phyloP scores from a whole-genome alignment of 192 early-diverging fungal species.

The Coemansia sp. region DNA sequence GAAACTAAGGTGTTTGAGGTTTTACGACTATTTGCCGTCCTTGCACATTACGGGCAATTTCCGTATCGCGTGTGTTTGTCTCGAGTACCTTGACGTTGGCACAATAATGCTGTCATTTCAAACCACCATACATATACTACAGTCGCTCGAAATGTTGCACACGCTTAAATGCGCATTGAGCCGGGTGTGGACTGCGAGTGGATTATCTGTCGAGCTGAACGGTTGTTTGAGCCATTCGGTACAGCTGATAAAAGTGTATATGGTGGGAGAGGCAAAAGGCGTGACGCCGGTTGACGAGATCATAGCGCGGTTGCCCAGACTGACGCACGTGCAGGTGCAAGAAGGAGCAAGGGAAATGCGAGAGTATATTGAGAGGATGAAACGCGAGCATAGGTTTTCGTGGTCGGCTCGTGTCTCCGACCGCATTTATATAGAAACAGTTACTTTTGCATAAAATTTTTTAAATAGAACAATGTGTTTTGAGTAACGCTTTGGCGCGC shows the following conservation, averaged over 20 bases:
- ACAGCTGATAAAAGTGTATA: slow-evolving; percentile 7
- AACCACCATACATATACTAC: slow-evolving; percentile 5
- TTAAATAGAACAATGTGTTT: neutral
- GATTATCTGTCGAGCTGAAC: neutral
- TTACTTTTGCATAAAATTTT: neutral
- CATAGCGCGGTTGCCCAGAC: slow-evolving; percentile 8
- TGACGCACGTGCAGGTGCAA: slow-evolving; percentile 7
- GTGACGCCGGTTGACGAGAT: slow-evolving; percentile 8
- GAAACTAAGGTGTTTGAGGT: slow-evolving; percentile 3
- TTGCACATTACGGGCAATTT: neutral
- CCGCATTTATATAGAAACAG: neutral
- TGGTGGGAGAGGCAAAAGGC: neutral
- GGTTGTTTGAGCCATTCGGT: slow-evolving; percentile 9
- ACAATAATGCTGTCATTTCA: slow-evolving; percentile 16
- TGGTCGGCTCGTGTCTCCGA: slow-evolving; percentile 25
- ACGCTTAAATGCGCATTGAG: slow-evolving; percentile 5
- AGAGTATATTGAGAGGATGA: neutral
- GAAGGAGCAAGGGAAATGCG: neutral
- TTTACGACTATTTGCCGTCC: slow-evolving; percentile 25
- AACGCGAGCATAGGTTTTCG: neutral
- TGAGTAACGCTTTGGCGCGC: slow-evolving; percentile 50
- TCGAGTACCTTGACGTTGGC: slow-evolving; percentile 21
- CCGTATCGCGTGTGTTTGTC: neutral
- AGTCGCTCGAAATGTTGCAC: slow-evolving; percentile 3
- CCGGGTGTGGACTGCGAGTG: neutral